A percentile compares a stretch with the other conserved stretches of the same genome.
Evolutionary conservation across 768 basidiomycete genomes (phyloP).

Genomic region (Strobilomyces dryophilus): DNA sequence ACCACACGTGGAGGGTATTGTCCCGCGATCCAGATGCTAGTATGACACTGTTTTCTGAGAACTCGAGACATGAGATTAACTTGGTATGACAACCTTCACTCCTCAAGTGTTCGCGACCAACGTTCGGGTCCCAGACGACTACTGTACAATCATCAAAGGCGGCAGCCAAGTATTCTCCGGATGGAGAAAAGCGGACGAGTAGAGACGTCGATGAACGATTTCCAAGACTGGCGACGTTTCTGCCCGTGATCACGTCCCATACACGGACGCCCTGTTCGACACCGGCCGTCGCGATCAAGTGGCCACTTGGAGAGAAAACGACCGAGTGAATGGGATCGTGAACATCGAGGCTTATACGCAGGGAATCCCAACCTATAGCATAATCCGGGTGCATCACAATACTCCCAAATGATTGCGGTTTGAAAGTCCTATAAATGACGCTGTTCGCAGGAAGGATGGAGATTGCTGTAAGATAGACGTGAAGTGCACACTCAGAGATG

Average conservation of each 20-base stretch:
- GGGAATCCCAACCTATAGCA: background rate
- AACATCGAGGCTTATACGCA: constrained; percentile 2
- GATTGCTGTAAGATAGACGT: constrained; percentile 14
- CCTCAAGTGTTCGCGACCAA: constrained; percentile 15
- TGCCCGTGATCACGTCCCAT: constrained; percentile 19
- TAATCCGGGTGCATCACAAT: background rate
- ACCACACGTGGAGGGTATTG: constrained; percentile 22
- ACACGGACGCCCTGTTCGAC: constrained; percentile 16
- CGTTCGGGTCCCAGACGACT: constrained; percentile 19
- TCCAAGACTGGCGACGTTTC: constrained; percentile 20
- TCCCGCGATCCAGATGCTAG: constrained; percentile 20
- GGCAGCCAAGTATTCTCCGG: constrained; percentile 16
- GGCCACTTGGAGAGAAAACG: constrained; percentile 11
- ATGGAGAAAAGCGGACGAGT: constrained; percentile 18
- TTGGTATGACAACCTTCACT: constrained; percentile 10
- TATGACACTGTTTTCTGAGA: constrained; percentile 10
- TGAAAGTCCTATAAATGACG: constrained; percentile 5
- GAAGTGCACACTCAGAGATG: constrained; percentile 20
- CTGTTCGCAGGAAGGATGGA: background rate
- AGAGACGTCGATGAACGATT: constrained; percentile 6
- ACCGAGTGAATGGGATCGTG: constrained; percentile 11
- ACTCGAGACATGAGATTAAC: constrained; percentile 17
- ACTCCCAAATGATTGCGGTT: constrained; percentile 3
- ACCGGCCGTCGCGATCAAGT: constrained; percentile 16
- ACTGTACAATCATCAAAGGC: constrained; percentile 16